phyloP scores from a whole-genome alignment of 192 early-diverging fungal genomes.

The Coemansia umbellata region DNA sequence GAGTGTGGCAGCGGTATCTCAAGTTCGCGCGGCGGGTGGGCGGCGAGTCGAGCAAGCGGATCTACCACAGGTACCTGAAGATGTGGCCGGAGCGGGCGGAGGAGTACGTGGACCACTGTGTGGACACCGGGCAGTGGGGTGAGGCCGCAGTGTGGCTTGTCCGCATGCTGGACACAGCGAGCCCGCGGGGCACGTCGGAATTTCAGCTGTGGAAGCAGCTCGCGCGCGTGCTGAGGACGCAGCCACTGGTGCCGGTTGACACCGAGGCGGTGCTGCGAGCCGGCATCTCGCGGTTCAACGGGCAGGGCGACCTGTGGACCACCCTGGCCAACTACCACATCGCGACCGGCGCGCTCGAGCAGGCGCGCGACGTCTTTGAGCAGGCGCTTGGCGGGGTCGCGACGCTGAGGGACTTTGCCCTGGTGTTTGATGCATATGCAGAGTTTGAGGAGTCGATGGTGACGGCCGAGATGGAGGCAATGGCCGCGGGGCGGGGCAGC shows the following conservation, averaged over 20 bases:
- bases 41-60: slow-evolving; percentile 74
- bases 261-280: slow-evolving; percentile 80
- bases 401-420: slow-evolving; percentile 88
- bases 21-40: slow-evolving; percentile 72
- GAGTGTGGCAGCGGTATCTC: slow-evolving; percentile 86
- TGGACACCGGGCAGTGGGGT: slow-evolving; percentile 62
- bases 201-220: slow-evolving; percentile 81
- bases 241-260: slow-evolving; percentile 59
- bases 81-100: slow-evolving; percentile 78
- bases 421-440: slow-evolving; percentile 96
- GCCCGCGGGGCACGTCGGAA: slow-evolving; percentile 9
- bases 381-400: slow-evolving; percentile 76
- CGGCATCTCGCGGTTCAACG: slow-evolving; percentile 77
- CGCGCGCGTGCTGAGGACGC: slow-evolving; percentile 72
- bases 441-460: slow-evolving; percentile 85
- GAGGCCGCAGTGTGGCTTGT: slow-evolving; percentile 76
- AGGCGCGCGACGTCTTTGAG: slow-evolving; percentile 91
- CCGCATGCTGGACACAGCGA: slow-evolving; percentile 58
- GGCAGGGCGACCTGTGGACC: slow-evolving; percentile 86
- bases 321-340: slow-evolving; percentile 80
- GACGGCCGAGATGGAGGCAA: slow-evolving; percentile 66
- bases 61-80: slow-evolving; percentile 81
- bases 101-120: slow-evolving; percentile 67
- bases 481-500: slow-evolving; percentile 28
- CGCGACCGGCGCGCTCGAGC: slow-evolving; percentile 71